Conservation (phyloP, 2,329 filamentous ascomycete genomes). For the Colletotrichum orchidophilum region DNA sequence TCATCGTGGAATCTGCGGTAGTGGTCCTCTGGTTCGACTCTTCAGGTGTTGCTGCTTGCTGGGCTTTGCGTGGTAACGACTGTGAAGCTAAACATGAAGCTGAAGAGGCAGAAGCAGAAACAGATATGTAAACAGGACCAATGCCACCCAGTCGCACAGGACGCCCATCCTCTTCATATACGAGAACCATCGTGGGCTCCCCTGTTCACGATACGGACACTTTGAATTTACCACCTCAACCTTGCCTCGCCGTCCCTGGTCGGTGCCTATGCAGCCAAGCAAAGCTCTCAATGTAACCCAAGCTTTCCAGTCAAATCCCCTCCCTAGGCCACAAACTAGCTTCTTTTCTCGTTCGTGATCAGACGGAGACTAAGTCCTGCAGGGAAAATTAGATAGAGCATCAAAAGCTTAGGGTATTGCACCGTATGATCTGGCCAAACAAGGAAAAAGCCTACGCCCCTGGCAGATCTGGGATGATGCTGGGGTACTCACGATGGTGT, state of each 20-base stretch:
- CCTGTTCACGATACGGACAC: constrained; percentile 1
- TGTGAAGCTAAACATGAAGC: neutral
- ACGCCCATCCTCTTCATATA: neutral
- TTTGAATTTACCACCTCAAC: neutral
- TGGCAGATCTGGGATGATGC: constrained; percentile 22
- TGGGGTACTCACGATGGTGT: neutral
- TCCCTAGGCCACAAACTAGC: neutral
- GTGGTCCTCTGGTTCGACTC: neutral
- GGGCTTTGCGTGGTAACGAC: neutral
- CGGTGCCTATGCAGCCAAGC: neutral
- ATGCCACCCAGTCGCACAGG: neutral
- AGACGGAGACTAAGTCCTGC: neutral
- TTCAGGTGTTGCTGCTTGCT: neutral
- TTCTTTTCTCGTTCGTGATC: neutral
- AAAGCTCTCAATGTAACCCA: neutral
- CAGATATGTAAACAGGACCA: too few relatives aligned
- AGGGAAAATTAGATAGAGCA: neutral
- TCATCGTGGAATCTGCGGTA: constrained; percentile 6
- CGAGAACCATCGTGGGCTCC: neutral
- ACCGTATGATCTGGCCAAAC: neutral
- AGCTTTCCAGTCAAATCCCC: neutral
- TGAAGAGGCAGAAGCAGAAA: neutral
- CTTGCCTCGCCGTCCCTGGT: neutral
- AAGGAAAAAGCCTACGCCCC: neutral
- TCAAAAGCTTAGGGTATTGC: neutral